Percentiles rank a stretch among this genome's conserved stretches.
phyloP scores from a whole-genome alignment of 129 eudicot species.

The Dittrichia graveolens region DNA sequence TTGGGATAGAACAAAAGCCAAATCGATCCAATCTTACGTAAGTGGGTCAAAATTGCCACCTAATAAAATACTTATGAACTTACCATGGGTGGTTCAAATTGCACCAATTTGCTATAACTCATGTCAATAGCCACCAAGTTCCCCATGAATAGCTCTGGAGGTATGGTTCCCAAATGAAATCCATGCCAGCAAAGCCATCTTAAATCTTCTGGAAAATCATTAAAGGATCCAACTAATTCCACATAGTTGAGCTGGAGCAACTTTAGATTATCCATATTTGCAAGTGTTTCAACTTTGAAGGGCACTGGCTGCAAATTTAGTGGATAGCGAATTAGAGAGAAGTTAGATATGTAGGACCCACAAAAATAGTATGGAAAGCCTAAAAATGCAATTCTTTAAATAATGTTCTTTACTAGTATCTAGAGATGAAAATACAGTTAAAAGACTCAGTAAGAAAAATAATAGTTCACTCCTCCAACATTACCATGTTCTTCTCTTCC shows the following conservation, averaged over 20 bases:
- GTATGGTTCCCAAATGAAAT: slow-evolving; percentile 14
- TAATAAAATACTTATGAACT: background rate
- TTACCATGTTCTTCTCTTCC: slow-evolving; percentile 9
- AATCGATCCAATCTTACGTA: too few relatives aligned
- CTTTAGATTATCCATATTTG: slow-evolving; percentile 20
- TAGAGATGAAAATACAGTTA: too few relatives aligned
- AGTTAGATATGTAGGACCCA: too few relatives aligned
- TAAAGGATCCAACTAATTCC: slow-evolving; percentile 3
- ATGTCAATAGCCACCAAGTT: slow-evolving; percentile 32
- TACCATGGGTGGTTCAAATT: slow-evolving; percentile 29
- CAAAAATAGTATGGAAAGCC: too few relatives aligned
- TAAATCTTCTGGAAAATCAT: slow-evolving; percentile 17
- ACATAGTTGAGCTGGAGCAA: background rate
- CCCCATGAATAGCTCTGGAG: slow-evolving; percentile 19
- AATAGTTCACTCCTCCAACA: too few relatives aligned
- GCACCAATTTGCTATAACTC: slow-evolving; percentile 11
- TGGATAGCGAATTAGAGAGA: too few relatives aligned
- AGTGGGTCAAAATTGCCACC: too few relatives aligned
- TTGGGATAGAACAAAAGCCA: too few relatives aligned
- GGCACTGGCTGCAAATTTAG: background rate
- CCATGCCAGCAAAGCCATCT: slow-evolving; percentile 41
- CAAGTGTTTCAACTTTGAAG: slow-evolving; percentile 17
- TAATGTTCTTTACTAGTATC: too few relatives aligned
- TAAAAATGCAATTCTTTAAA: too few relatives aligned
- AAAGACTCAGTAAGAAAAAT: too few relatives aligned